Percentiles rank a stretch among this genome's conserved stretches.
Conservation (phyloP, 139 green algal genomes). For the Chlamydomonas applanata region DNA sequence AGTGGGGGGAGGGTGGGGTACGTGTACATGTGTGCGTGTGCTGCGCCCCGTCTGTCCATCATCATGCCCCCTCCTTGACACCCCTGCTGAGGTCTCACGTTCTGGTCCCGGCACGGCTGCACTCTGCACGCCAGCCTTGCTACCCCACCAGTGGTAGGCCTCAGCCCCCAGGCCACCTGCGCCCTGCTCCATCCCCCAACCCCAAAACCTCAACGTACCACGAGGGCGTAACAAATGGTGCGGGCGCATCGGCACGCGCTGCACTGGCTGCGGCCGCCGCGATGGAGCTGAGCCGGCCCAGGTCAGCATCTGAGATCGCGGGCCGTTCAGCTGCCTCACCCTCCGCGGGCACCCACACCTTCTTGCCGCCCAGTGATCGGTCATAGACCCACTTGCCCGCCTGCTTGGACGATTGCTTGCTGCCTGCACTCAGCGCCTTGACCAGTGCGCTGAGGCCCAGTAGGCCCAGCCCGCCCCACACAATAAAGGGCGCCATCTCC, state of each 20-base stretch:
- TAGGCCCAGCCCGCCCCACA: slow-evolving; percentile 19
- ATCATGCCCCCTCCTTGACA: no score
- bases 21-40: no score
- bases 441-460: slow-evolving; percentile 2
- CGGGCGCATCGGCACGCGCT: neutral
- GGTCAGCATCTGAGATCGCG: slow-evolving; percentile 20
- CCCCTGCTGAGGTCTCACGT: no score
- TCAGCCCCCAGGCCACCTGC: no score
- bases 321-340: neutral
- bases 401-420: neutral
- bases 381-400: slow-evolving; percentile 49
- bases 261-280: slow-evolving; percentile 18
- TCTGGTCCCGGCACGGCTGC: no score
- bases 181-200: no score
- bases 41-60: no score
- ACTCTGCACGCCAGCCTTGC: no score
- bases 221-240: neutral
- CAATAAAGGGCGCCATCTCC: slow-evolving; percentile 34
- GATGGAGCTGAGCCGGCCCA: slow-evolving; percentile 16
- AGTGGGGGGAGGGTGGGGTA: no score
- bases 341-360: slow-evolving; percentile 34
- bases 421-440: slow-evolving; percentile 1
- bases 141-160: no score
- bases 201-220: no score
- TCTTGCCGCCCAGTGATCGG: slow-evolving; percentile 48